Evolutionary conservation across 75 land plant species (phyloP).

Genomic region (Chamaecyparis obtusa): DNA sequence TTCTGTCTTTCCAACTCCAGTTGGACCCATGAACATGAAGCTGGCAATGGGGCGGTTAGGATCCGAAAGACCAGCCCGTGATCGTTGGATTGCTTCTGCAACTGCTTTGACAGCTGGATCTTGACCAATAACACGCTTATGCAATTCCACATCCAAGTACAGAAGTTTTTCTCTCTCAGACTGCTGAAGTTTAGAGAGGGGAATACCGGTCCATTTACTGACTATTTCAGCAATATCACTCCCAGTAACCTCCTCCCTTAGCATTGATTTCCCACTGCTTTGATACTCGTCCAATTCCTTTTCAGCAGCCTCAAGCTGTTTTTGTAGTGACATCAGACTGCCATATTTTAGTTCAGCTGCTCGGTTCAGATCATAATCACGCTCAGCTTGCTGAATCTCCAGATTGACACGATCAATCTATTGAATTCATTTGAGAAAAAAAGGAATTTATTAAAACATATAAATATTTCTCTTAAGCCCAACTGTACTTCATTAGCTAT

Average conservation of each 20-base stretch:
- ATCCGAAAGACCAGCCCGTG: constrained; percentile 87
- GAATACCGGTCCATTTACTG: constrained; percentile 97
- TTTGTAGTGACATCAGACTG: constrained; percentile 67
- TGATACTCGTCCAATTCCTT: constrained; percentile 69
- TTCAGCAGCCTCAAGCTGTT: constrained; percentile 76
- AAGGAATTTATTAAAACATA: background rate
- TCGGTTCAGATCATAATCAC: constrained; percentile 83
- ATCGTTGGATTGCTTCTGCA: constrained; percentile 77
- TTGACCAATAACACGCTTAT: constrained; percentile 92
- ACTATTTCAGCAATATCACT: constrained; percentile 90
- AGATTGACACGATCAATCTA: constrained; percentile 88
- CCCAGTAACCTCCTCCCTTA: constrained; percentile 88
- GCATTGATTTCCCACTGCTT: constrained; percentile 74
- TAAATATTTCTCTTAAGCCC: background rate
- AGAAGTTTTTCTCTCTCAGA: constrained; percentile 86
- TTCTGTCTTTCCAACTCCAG: constrained; percentile 98
- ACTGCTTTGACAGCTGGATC: constrained; percentile 89
- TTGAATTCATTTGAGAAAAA: background rate
- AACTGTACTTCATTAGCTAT: background rate
- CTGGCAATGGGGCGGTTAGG: constrained; percentile 90
- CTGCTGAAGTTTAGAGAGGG: constrained; percentile 84
- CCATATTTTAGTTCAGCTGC: constrained; percentile 96
- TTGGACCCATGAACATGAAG: constrained; percentile 96
- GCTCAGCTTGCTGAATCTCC: constrained; percentile 91
- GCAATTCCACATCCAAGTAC: constrained; percentile 80